Base-by-base conservation (phyloP, 2,329 filamentous ascomycete species). In the Meredithiella fracta region DNA sequence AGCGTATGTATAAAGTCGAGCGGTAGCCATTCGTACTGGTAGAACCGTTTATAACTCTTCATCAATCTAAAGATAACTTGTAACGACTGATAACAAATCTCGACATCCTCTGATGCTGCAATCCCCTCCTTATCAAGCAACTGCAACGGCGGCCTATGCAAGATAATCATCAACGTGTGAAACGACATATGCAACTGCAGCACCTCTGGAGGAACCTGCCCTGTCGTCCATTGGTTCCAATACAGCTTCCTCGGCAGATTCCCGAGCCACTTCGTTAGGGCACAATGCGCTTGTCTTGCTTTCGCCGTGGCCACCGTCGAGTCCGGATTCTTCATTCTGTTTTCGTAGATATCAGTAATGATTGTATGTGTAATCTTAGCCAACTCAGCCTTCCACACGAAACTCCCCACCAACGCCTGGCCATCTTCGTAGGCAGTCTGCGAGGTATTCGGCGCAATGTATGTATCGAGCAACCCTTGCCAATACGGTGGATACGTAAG, bases 151-250 rank as follows among this genome's bases (percentile, higher is more conserved):
- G 73, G 73, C 0, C 73, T 68, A 58, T 75, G 72, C 2, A 76
- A 67, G 51, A 76, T 73, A 20, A 74, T 74, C 71, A 75, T 73
- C 51, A 69, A 68, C 0, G 73, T 74, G 57, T 75, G 72, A 59
- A 74, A 75, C 15, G 71, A 62, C 68, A 76, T 72, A 59, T 75
- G 72, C 38, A 75, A 64, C 60, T 74, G 70, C 42, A 75, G 68
- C 1, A 76, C 70, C 26, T 70, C 69, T 2, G 69, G 65, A 2
- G 71, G 70, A 3, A 75, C 69, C 20, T 70, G 66, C 2, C 70
- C 71, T 1, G 72, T 69, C 1, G 69, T 73, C 72, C 73, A 75
- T 56, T 73, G 71, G 54, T 73, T 74, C 72, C 73, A 76, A 59
- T 75, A 70, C 38, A 75, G 62, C 26, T 70, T 72, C 3, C 68